Evolutionary conservation across 2,329 filamentous ascomycete genomes (phyloP), one percentile per base, ranked within the genome.

Genomic region (Alternaria brassicae): DNA sequence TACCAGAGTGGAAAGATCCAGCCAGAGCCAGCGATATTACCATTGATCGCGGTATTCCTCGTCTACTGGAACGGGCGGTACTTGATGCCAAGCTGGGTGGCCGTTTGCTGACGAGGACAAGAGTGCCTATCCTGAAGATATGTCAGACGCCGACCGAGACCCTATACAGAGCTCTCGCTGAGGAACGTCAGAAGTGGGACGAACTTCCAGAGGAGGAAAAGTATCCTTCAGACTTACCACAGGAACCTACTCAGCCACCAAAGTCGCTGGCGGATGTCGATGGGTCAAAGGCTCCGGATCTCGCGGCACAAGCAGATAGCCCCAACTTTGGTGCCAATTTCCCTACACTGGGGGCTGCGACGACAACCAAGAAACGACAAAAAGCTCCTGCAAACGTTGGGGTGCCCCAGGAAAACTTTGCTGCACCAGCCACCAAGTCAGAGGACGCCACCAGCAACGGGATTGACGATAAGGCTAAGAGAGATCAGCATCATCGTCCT

Each of bases 81-180:
- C 81, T 96, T 5, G 84, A 90, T 15, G 80, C 85, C 27, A 91
- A 91, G 0, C 86, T 91, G 64, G 92, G 92, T 3, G 92, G 91
- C 15, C 86, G 91, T 4, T 82, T 96, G 3, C 82, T 97, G 3
- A 91, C 90, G 2, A 86, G 88, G 53, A 95, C 92, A 1, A 85
- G 92, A 61, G 90, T 96, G 3, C 92, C 93, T 0, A 96, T 97
- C 65, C 89, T 97, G 74, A 95, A 96, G 73, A 83, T 97, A 15
- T 96, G 92, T 70, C 85, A 94, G 73, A 85, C 80, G 40, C 92
- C 92, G 2, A 83, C 85, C 0, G 77, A 83, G 2, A 81, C 84
- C 56, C 81, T 96, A 1, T 84, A 84, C 13, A 73, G 80, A 9
- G 87, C 86, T 56, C 82, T 96, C 5, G 71, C 85, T 4, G 83